phyloP scores from a whole-genome alignment of 306 rosid genomes.

The Sindora glabra region DNA sequence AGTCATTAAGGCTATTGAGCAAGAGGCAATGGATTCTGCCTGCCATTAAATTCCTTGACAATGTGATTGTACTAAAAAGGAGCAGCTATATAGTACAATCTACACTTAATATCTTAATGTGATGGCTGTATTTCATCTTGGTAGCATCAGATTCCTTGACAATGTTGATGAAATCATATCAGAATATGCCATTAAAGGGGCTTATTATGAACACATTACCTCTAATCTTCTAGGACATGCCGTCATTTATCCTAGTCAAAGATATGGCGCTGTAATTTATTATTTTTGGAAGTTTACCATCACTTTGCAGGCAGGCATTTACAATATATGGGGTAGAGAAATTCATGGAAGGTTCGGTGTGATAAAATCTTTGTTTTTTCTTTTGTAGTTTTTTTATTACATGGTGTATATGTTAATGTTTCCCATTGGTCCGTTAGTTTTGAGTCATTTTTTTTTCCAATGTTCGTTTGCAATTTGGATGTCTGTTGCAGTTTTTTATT shows the following conservation, averaged over 20 bases:
- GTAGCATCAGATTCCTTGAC: neutral
- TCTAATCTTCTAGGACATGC: neutral
- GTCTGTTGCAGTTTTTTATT: too few species aligned
- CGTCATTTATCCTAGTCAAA: neutral
- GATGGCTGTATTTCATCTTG: neutral
- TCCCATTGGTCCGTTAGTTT: too few species aligned
- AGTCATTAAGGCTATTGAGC: slow-evolving; percentile 2
- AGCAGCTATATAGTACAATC: neutral
- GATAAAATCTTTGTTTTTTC: neutral
- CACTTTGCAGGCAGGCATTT: neutral
- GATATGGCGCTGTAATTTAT: neutral
- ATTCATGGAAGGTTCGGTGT: too few species aligned
- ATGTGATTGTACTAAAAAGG: neutral
- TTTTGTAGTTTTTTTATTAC: neutral
- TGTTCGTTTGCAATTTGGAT: too few species aligned
- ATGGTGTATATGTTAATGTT: too few species aligned
- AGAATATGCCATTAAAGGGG: neutral
- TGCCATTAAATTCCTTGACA: too few species aligned
- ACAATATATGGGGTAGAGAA: too few species aligned
- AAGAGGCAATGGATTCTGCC: neutral
- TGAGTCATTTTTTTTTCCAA: too few species aligned
- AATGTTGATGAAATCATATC: neutral
- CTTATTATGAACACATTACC: neutral
- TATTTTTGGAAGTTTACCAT: neutral
- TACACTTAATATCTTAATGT: neutral